Conservation (phyloP, 495 filamentous ascomycete genomes). For the Xylaria telfairii region DNA sequence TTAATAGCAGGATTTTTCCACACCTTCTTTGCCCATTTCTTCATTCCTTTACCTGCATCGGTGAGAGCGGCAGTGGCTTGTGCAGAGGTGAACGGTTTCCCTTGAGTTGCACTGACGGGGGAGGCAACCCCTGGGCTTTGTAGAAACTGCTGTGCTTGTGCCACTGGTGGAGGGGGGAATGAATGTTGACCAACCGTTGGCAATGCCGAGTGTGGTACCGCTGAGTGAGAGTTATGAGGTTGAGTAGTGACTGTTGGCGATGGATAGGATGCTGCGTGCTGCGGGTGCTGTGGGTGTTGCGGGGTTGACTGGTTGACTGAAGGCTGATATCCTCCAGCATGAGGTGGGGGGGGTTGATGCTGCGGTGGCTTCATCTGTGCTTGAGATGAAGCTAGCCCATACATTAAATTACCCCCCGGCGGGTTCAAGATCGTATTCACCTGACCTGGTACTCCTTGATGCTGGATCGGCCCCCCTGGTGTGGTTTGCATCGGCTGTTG, state of each 20-base stretch:
- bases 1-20: constrained; percentile 38
- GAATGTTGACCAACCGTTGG: not conserved
- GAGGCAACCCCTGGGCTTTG: constrained; percentile 8
- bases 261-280: constrained; percentile 9
- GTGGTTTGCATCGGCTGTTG: constrained; percentile 17
- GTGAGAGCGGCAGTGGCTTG: constrained; percentile 33
- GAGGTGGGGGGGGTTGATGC: constrained; percentile 19
- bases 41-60: constrained; percentile 38
- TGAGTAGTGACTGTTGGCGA: not conserved
- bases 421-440: not conserved
- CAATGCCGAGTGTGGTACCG: not conserved
- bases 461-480: constrained; percentile 10
- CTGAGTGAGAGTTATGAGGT: not conserved
- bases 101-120: constrained; percentile 1
- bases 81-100: constrained; percentile 31
- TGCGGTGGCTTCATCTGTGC: constrained; percentile 24
- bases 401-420: not conserved
- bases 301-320: not conserved
- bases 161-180: constrained; percentile 23
- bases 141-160: constrained; percentile 20
- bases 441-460: not conserved
- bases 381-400: constrained; percentile 27
- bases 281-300: constrained; percentile 14
- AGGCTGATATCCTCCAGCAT: constrained; percentile 4
- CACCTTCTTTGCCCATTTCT: constrained; percentile 39